Evolutionary conservation across 768 basidiomycete genomes (phyloP).

Genomic region (Tricholoma terreum): DNA sequence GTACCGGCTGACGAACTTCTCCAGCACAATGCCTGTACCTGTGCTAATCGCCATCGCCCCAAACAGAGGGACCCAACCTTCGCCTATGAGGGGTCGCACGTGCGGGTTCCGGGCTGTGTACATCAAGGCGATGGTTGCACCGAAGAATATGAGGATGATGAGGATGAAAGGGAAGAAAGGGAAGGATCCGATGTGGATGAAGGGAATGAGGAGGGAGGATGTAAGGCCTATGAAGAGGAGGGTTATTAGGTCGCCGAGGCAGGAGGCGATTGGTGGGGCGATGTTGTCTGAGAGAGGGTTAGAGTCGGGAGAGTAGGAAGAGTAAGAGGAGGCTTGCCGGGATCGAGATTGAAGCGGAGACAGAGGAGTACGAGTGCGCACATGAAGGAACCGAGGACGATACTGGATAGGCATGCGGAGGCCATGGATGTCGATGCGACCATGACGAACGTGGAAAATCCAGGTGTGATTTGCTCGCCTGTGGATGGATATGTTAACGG

Average conservation of each 20-base stretch:
- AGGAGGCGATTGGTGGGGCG: constrained; percentile 89
- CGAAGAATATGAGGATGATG: constrained; percentile 45
- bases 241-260: constrained; percentile 90
- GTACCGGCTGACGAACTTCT: constrained; percentile 83
- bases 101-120: constrained; percentile 63
- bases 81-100: constrained; percentile 67
- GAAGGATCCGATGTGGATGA: constrained; percentile 60
- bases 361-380: constrained; percentile 77
- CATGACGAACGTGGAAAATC: constrained; percentile 38
- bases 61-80: constrained; percentile 90
- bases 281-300: constrained; percentile 73
- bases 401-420: constrained; percentile 71
- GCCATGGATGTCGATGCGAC: constrained; percentile 78
- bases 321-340: constrained; percentile 50
- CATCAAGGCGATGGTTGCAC: constrained; percentile 46
- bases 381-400: constrained; percentile 92
- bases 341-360: constrained; percentile 72
- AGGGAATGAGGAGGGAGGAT: constrained; percentile 67
- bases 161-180: constrained; percentile 55
- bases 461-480: background rate
- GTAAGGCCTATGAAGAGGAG: constrained; percentile 76
- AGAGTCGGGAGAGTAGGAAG: background rate
- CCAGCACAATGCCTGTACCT: constrained; percentile 88
- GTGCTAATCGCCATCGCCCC: constrained; percentile 87
- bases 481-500: background rate